A percentile compares a stretch with the other conserved stretches of the same genome.
phyloP scores from a whole-genome alignment of 345 rosid genomes.

The Lumnitzera littorea region DNA sequence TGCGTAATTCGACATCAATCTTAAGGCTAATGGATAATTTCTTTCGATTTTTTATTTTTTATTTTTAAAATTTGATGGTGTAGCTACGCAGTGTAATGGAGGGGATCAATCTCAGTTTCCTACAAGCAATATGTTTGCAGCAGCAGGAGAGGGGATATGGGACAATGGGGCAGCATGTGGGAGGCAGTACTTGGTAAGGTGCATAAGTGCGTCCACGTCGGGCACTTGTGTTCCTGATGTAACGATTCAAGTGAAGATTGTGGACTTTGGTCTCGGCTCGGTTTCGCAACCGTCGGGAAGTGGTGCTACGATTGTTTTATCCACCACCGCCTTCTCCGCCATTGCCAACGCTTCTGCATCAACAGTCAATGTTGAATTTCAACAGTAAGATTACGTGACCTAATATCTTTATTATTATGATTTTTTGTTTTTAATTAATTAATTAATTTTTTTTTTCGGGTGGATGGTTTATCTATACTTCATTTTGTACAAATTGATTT shows the following conservation, averaged over 20 bases:
- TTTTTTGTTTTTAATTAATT: too few relatives aligned
- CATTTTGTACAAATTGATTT: too few relatives aligned
- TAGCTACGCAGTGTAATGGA: constrained; percentile 41
- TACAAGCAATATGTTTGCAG: constrained; percentile 45
- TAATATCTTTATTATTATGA: too few relatives aligned
- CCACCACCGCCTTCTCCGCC: constrained; percentile 34
- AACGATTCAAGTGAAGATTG: constrained; percentile 42
- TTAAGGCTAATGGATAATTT: not conserved
- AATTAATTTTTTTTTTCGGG: too few relatives aligned
- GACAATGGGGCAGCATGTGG: constrained; percentile 66
- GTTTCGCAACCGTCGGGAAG: constrained; percentile 8
- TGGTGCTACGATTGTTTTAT: constrained; percentile 41
- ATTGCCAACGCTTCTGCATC: constrained; percentile 26
- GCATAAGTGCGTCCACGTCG: constrained; percentile 38
- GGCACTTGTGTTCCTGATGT: constrained; percentile 25
- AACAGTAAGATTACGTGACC: constrained; percentile 23
- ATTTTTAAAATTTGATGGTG: not conserved
- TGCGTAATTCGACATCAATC: too few relatives aligned
- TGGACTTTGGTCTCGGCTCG: constrained; percentile 27
- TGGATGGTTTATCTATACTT: too few relatives aligned
- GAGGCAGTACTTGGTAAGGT: constrained; percentile 48
- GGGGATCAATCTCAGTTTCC: constrained; percentile 43
- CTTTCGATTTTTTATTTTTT: not conserved
- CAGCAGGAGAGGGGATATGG: constrained; percentile 71
- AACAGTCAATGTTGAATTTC: constrained; percentile 43